A percentile compares a stretch with the other conserved stretches of the same genome.
Evolutionary conservation across 1,284 basidiomycete genomes (phyloP).

Genomic region (Athelia sp.): DNA sequence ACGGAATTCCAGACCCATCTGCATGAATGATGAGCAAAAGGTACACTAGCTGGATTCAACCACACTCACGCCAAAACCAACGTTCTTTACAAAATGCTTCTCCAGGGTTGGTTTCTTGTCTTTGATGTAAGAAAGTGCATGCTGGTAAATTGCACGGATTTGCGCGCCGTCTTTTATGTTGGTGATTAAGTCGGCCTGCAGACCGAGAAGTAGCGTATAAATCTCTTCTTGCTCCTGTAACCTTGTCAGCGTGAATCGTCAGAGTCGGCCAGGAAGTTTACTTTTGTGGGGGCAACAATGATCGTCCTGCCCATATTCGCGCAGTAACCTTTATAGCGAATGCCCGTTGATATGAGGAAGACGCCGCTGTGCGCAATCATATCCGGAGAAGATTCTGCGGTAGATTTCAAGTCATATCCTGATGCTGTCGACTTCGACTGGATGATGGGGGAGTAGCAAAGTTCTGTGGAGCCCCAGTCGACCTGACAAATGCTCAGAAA

Average conservation of each 20-base stretch:
- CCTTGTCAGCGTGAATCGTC: constrained; percentile 5
- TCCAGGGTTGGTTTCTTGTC: constrained; percentile 81
- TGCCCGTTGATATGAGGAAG: constrained; percentile 82
- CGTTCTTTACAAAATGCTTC: constrained; percentile 81
- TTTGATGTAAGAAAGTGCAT: constrained; percentile 69
- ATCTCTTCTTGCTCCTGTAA: constrained; percentile 83
- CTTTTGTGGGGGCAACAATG: constrained; percentile 90
- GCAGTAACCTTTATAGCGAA: constrained; percentile 93
- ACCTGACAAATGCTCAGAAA: constrained; percentile 41
- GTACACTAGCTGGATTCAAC: background rate
- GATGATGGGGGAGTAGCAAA: constrained; percentile 93
- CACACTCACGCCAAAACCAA: constrained; percentile 79
- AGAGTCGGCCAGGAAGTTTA: constrained; percentile 25
- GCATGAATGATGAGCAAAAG: constrained; percentile 5
- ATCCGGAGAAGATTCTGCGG: constrained; percentile 81
- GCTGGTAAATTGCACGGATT: constrained; percentile 78
- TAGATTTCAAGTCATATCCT: constrained; percentile 86
- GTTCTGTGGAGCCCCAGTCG: constrained; percentile 86
- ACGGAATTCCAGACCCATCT: constrained; percentile 95
- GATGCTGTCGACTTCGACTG: constrained; percentile 81
- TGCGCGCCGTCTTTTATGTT: constrained; percentile 80
- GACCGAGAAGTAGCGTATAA: constrained; percentile 73
- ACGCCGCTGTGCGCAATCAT: constrained; percentile 89
- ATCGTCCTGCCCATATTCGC: constrained; percentile 91
- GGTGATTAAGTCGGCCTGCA: constrained; percentile 76